Evolutionary conservation across 345 rosid genomes (phyloP).

Genomic region (Bruguiera gymnorhiza): DNA sequence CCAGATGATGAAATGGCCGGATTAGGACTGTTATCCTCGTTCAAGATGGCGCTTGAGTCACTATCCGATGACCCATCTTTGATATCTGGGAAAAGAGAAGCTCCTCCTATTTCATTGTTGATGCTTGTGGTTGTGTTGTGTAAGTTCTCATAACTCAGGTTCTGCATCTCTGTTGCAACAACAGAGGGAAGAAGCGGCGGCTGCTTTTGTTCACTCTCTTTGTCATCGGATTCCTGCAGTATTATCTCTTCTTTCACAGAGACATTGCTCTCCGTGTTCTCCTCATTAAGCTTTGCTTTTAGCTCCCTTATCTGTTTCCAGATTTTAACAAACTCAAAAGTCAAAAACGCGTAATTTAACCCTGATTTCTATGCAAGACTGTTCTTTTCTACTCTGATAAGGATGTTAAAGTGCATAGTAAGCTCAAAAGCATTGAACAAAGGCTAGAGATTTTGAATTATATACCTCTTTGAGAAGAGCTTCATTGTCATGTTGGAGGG

Average conservation of each 20-base stretch:
- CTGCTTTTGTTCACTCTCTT: conserved; percentile 22
- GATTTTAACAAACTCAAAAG: not conserved
- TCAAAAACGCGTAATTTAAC: not conserved
- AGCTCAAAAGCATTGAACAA: not conserved
- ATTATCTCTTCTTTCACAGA: conserved; percentile 64
- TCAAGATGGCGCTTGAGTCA: conserved; percentile 79
- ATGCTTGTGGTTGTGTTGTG: conserved; percentile 13
- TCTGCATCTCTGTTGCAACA: conserved; percentile 27
- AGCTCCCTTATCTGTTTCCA: conserved; percentile 61
- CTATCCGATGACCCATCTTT: conserved; percentile 87
- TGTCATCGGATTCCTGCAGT: conserved; percentile 34
- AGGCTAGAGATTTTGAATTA: not conserved
- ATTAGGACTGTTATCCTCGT: conserved; percentile 71
- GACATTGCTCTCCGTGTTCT: conserved; percentile 52
- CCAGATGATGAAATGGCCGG: conserved; percentile 43
- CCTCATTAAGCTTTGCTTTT: conserved; percentile 62
- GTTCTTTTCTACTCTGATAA: no score
- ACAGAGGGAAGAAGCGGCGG: conserved; percentile 25
- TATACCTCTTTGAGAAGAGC: conserved; percentile 76
- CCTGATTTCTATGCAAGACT: no score
- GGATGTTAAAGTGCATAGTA: not conserved
- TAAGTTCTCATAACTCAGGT: conserved; percentile 46
- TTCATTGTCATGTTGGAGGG: conserved; percentile 73
- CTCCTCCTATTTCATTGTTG: conserved; percentile 12
- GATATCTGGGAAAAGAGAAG: conserved; percentile 44